phyloP scores from a whole-genome alignment of 306 rosid genomes.

The Vicia sativa region DNA sequence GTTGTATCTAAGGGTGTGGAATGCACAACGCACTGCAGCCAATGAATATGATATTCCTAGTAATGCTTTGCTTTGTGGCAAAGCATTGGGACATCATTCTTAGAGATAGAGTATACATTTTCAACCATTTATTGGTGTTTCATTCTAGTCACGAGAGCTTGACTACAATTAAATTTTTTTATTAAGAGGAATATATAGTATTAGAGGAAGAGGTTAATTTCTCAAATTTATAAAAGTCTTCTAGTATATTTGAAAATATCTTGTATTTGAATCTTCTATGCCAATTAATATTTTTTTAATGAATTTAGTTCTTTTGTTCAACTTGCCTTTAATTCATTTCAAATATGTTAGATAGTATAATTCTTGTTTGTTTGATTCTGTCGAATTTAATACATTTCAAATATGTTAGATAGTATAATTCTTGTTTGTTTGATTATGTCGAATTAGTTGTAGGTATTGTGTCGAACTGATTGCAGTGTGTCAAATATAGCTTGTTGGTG shows the following conservation, averaged over 20 bases:
- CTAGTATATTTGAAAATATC: conserved; percentile 9
- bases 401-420: too few relatives aligned
- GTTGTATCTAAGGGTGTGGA: conserved; percentile 82
- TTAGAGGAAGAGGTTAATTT: conserved; percentile 32
- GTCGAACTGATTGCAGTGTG: too few relatives aligned
- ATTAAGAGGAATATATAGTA: not conserved
- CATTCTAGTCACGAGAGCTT: conserved; percentile 60
- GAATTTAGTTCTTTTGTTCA: too few relatives aligned
- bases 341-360: too few relatives aligned
- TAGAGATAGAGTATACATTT: conserved; percentile 33
- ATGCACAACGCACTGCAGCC: conserved; percentile 58
- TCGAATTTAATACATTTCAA: too few relatives aligned
- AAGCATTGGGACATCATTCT: conserved; percentile 66
- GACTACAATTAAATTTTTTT: conserved; percentile 39
- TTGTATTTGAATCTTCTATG: conserved; percentile 26
- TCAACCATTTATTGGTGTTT: conserved; percentile 3
- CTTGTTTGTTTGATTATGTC: too few relatives aligned
- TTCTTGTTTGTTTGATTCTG: too few relatives aligned
- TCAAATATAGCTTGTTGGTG: too few relatives aligned
- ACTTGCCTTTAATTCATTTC: too few relatives aligned
- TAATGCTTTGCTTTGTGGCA: conserved; percentile 80
- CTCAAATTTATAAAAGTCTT: conserved; percentile 14
- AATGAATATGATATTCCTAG: conserved; percentile 83
- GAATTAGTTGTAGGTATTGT: too few relatives aligned
- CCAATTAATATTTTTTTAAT: not conserved